Evolutionary conservation across 129 eudicot genomes (phyloP).

Genomic region (Pseudognaphalium luteoalbum): DNA sequence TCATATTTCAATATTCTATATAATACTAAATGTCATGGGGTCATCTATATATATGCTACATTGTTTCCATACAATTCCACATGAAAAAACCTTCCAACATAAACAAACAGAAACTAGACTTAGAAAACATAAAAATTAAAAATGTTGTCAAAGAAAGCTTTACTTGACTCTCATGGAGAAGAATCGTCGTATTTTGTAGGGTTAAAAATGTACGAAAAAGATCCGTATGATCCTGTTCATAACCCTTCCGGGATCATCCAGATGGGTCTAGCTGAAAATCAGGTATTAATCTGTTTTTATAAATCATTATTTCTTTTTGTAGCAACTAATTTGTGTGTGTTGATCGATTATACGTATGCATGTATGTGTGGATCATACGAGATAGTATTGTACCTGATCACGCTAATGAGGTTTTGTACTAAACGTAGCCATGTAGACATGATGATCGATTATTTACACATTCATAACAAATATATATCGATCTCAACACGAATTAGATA

Average conservation of each 20-base stretch:
- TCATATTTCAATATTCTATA: neutral
- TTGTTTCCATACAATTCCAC: neutral
- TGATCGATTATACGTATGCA: neutral
- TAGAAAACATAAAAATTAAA: constrained; percentile 8
- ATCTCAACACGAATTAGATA: too few species aligned
- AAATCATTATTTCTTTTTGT: neutral
- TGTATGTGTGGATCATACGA: neutral
- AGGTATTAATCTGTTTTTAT: constrained; percentile 33
- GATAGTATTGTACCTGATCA: neutral
- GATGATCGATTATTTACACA: neutral
- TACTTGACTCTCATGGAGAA: constrained; percentile 49
- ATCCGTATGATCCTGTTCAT: constrained; percentile 41
- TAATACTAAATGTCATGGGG: neutral
- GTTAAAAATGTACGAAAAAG: constrained; percentile 60
- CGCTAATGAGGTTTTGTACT: neutral
- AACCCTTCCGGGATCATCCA: constrained; percentile 76
- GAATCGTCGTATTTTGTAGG: constrained; percentile 68
- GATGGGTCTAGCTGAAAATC: constrained; percentile 84
- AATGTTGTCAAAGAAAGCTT: constrained; percentile 60
- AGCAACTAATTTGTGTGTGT: neutral
- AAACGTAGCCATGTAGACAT: neutral
- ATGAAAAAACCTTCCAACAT: neutral
- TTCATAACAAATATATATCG: too few species aligned
- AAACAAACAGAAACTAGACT: constrained; percentile 7
- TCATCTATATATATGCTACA: constrained; percentile 24